phyloP scores from a whole-genome alignment of 495 filamentous ascomycete genomes.

The Hyaloscypha finlandica region DNA sequence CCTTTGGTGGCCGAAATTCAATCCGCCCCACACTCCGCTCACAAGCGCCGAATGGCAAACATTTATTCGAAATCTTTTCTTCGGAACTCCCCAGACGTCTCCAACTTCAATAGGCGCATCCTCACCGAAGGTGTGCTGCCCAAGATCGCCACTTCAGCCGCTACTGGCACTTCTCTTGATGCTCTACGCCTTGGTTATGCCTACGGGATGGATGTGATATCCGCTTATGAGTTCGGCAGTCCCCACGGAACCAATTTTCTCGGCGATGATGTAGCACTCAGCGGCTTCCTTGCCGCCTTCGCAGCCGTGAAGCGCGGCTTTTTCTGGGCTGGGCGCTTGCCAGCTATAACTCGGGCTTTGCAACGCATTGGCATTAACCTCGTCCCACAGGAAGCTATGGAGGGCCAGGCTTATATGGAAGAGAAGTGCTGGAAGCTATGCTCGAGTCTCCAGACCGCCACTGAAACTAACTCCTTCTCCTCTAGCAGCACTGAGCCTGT shows the following conservation, averaged over 20 bases:
- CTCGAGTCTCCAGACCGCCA: slow-evolving; percentile 6
- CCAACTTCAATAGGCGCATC: slow-evolving; percentile 9
- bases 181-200: slow-evolving; percentile 54
- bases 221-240: slow-evolving; percentile 55
- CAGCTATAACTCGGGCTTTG: slow-evolving; percentile 56
- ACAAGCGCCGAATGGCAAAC: slow-evolving; percentile 67
- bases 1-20: slow-evolving; percentile 34
- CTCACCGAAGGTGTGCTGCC: slow-evolving; percentile 12
- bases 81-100: slow-evolving; percentile 51
- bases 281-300: slow-evolving; percentile 10
- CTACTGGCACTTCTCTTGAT: slow-evolving; percentile 34
- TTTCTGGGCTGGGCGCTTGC: slow-evolving; percentile 48
- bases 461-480: neutral
- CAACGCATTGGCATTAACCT: slow-evolving; percentile 54
- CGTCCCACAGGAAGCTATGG: slow-evolving; percentile 43
- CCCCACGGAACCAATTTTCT: slow-evolving; percentile 51
- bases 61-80: slow-evolving; percentile 73
- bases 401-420: slow-evolving; percentile 10
- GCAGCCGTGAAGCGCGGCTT: slow-evolving; percentile 3
- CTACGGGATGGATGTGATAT: slow-evolving; percentile 56
- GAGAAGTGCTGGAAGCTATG: slow-evolving; percentile 16
- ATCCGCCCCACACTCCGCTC: slow-evolving; percentile 50
- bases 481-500: slow-evolving; percentile 11
- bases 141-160: slow-evolving; percentile 17
- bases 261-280: slow-evolving; percentile 28